Conservation (phyloP, 1,139 yeast species). For the Yamadazyma trypodendri region DNA sequence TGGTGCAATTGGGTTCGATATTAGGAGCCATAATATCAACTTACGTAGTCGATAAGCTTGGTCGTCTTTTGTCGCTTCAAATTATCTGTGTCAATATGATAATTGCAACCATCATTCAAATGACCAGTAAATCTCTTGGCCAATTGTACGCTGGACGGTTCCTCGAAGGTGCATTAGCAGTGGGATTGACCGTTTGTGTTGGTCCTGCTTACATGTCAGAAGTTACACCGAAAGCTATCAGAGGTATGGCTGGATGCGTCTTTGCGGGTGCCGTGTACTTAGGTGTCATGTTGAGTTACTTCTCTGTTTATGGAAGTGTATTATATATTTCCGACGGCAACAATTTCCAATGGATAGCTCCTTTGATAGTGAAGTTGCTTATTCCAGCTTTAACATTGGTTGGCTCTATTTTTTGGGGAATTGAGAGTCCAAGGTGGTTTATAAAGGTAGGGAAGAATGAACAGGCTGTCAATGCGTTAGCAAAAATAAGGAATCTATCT, state of each 20-base stretch:
- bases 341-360: conserved; percentile 30
- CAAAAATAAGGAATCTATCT: conserved; percentile 45
- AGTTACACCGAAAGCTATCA: conserved; percentile 44
- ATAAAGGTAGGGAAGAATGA: conserved; percentile 30
- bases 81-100: conserved; percentile 39
- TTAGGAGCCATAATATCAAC: conserved; percentile 50
- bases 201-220: conserved; percentile 53
- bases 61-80: conserved; percentile 49
- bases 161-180: conserved; percentile 45
- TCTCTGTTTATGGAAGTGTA: conserved; percentile 39
- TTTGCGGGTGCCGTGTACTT: conserved; percentile 50
- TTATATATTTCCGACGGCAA: conserved; percentile 23
- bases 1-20: conserved; percentile 57
- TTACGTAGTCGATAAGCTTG: conserved; percentile 46
- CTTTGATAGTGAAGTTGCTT: conserved; percentile 33
- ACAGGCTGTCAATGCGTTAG: conserved; percentile 29
- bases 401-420: conserved; percentile 23
- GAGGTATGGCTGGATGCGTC: conserved; percentile 46
- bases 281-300: conserved; percentile 49
- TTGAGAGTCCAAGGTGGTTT: conserved; percentile 44
- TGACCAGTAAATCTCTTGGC: conserved; percentile 37
- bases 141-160: conserved; percentile 52
- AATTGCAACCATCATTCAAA: conserved; percentile 42
- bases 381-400: conserved; percentile 32
- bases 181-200: conserved; percentile 53